Evolutionary conservation across 192 early-diverging fungal genomes (phyloP).

Genomic region (Backusella mclennaniae): DNA sequence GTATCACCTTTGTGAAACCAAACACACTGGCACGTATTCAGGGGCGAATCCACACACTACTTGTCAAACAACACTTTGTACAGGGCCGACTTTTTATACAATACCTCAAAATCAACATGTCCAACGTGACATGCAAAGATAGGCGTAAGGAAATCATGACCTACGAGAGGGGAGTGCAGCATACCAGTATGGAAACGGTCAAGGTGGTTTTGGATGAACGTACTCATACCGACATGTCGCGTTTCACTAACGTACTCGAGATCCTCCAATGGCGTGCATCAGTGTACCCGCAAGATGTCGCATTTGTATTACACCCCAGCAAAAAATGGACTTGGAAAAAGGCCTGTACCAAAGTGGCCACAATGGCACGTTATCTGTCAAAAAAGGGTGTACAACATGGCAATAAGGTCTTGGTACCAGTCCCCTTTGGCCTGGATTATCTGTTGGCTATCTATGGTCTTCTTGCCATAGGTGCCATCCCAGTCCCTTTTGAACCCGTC

Average conservation of each 20-base stretch:
- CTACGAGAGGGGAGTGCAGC: conserved; percentile 35
- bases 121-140: conserved; percentile 37
- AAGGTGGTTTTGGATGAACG: conserved; percentile 66
- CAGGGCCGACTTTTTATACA: conserved; percentile 50
- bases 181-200: conserved; percentile 61
- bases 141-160: no score
- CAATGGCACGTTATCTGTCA: conserved; percentile 60
- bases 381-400: conserved; percentile 54
- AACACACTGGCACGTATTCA: conserved; percentile 67
- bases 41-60: conserved; percentile 62
- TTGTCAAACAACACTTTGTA: conserved; percentile 62
- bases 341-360: conserved; percentile 59
- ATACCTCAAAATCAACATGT: conserved; percentile 52
- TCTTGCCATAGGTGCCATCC: conserved; percentile 68
- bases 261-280: conserved; percentile 66
- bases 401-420: conserved; percentile 60
- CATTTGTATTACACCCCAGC: conserved; percentile 59
- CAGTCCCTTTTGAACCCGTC: conserved; percentile 60
- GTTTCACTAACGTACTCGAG: conserved; percentile 63
- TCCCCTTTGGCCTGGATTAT: conserved; percentile 65
- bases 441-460: conserved; percentile 69
- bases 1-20: conserved; percentile 54
- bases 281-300: conserved; percentile 55
- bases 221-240: conserved; percentile 53
- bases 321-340: conserved; percentile 59